phyloP scores from a whole-genome alignment of 2,329 filamentous ascomycete genomes.

The Penicillium oxalicum region DNA sequence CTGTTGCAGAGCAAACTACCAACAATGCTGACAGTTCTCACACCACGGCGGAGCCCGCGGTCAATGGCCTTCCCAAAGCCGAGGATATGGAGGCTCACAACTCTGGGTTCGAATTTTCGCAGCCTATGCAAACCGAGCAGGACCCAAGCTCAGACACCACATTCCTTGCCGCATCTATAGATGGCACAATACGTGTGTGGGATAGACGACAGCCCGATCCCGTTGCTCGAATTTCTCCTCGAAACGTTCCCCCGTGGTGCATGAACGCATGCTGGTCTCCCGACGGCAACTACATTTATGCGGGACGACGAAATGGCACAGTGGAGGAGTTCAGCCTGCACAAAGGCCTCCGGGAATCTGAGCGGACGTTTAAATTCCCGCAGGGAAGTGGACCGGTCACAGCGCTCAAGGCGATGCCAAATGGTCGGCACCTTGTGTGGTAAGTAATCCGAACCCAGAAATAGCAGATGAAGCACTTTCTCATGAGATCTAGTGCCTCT shows the following conservation, averaged over 20 bases:
- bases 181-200: slow-evolving; percentile 46
- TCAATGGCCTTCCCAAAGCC: slow-evolving; percentile 40
- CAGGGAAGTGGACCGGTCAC: slow-evolving; percentile 84
- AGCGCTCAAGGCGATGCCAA: slow-evolving; percentile 82
- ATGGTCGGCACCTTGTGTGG: slow-evolving; percentile 87
- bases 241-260: slow-evolving; percentile 85
- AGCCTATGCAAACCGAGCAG: slow-evolving; percentile 31
- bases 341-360: slow-evolving; percentile 67
- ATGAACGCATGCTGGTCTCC: slow-evolving; percentile 96
- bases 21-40: slow-evolving; percentile 19
- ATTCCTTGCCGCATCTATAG: slow-evolving; percentile 69
- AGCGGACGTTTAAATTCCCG: slow-evolving; percentile 79
- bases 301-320: slow-evolving; percentile 79
- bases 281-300: slow-evolving; percentile 92
- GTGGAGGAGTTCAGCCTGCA: slow-evolving; percentile 93
- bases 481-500: slow-evolving; percentile 58
- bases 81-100: slow-evolving; percentile 35
- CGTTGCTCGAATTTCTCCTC: slow-evolving; percentile 70
- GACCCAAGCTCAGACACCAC: slow-evolving; percentile 60
- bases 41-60: slow-evolving; percentile 23
- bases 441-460: slow-evolving; percentile 32
- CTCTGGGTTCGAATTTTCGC: slow-evolving; percentile 20
- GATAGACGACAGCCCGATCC: slow-evolving; percentile 62
- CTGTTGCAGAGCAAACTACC: slow-evolving; percentile 12
- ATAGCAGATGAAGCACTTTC: neutral